A percentile compares a stretch with the other conserved stretches of the same genome.
Conservation (phyloP, 1,284 basidiomycete genomes). For the Cerrena zonata region DNA sequence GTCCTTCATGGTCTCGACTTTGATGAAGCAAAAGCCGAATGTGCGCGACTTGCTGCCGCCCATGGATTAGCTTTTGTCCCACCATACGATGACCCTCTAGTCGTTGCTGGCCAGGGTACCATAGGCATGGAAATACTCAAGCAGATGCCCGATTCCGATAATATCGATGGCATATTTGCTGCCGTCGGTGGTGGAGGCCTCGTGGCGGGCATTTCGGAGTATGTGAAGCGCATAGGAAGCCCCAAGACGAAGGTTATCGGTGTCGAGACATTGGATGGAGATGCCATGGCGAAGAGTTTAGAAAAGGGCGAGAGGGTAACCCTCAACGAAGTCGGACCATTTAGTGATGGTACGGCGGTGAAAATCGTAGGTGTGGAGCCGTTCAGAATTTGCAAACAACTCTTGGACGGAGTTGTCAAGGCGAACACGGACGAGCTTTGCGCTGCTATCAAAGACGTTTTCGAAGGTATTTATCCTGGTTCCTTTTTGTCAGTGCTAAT, state of each 20-base stretch:
- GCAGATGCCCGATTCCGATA: slow-evolving; percentile 70
- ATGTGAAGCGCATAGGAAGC: slow-evolving; percentile 88
- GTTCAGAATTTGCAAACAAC: slow-evolving; percentile 83
- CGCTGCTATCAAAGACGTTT: slow-evolving; percentile 97
- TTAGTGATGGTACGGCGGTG: slow-evolving; percentile 99
- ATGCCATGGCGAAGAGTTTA: slow-evolving; percentile 84
- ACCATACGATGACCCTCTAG: slow-evolving; percentile 94
- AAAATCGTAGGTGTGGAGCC: slow-evolving; percentile 92
- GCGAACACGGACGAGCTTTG: slow-evolving; percentile 96
- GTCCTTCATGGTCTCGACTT: slow-evolving; percentile 91
- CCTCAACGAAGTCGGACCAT: slow-evolving; percentile 88
- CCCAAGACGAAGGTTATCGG: slow-evolving; percentile 83
- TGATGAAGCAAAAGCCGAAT: slow-evolving; percentile 94
- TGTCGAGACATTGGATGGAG: slow-evolving; percentile 93
- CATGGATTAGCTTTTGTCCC: slow-evolving; percentile 89
- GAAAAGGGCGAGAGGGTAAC: slow-evolving; percentile 75
- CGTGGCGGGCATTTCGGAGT: slow-evolving; percentile 83
- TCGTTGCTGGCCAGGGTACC: slow-evolving; percentile 97
- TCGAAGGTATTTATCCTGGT: slow-evolving; percentile 65
- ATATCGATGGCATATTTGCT: slow-evolving; percentile 83
- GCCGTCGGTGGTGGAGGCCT: slow-evolving; percentile 92
- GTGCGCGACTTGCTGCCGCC: slow-evolving; percentile 72
- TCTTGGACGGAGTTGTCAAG: slow-evolving; percentile 82
- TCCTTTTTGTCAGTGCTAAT: too few species aligned
- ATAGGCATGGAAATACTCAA: slow-evolving; percentile 91